Conservation (phyloP, 129 eudicot genomes). For the Oenanthe sinensis region DNA sequence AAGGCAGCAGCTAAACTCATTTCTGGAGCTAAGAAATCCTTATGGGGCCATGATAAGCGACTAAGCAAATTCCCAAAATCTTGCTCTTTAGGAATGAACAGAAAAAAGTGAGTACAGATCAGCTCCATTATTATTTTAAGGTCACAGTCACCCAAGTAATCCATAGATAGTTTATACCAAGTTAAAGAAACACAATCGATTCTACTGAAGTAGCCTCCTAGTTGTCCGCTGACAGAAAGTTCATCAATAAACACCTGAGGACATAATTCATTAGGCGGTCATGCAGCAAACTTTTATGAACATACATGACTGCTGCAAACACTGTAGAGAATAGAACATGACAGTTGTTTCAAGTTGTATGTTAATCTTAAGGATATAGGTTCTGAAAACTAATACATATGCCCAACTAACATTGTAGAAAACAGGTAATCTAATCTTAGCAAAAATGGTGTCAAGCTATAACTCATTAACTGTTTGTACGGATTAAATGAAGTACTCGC, state of each 20-base stretch:
- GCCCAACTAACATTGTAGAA: not conserved
- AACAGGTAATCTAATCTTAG: not conserved
- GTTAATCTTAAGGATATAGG: not conserved
- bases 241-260: conserved; percentile 68
- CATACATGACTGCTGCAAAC: not conserved
- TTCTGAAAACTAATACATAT: not conserved
- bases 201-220: conserved; percentile 31
- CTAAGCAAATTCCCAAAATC: conserved; percentile 31
- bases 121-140: conserved; percentile 48
- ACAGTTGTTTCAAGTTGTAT: not conserved
- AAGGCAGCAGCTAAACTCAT: conserved; percentile 44
- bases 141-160: conserved; percentile 20
- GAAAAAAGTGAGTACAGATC: conserved; percentile 45
- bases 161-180: conserved; percentile 17
- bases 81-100: conserved; percentile 31
- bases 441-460: not conserved
- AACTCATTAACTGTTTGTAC: not conserved
- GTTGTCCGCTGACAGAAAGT: conserved; percentile 39
- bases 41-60: conserved; percentile 24
- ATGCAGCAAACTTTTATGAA: not conserved
- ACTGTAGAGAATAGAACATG: not conserved
- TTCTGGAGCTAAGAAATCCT: conserved; percentile 28
- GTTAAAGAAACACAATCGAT: conserved; percentile 34
- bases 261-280: not conserved
- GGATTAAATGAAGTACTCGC: not conserved